phyloP scores from a whole-genome alignment of 306 rosid species.

The Luffa aegyptiaca region DNA sequence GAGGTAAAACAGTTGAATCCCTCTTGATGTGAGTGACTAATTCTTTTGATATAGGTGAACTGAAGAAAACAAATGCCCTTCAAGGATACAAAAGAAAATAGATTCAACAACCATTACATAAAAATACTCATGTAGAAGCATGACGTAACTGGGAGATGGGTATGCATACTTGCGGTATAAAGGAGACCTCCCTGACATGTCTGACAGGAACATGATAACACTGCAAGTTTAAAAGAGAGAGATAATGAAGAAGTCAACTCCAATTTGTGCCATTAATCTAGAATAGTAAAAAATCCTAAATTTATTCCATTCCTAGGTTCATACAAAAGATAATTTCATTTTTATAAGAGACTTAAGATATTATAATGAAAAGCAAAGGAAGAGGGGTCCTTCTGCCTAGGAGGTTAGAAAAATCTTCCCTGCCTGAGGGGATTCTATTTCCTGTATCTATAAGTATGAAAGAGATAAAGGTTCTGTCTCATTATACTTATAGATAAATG shows the following conservation, averaged over 20 bases:
- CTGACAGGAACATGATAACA: constrained; percentile 77
- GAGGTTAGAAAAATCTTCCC: not conserved
- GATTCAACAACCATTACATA: constrained; percentile 13
- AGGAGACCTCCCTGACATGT: constrained; percentile 87
- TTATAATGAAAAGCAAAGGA: not conserved
- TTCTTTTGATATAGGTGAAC: constrained; percentile 72
- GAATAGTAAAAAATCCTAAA: constrained; percentile 1
- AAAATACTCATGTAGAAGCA: not conserved
- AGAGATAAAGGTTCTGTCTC: not conserved
- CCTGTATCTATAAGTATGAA: not conserved
- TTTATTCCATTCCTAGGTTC: not conserved
- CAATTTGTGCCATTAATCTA: not conserved
- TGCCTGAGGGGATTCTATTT: not conserved
- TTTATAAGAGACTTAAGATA: not conserved
- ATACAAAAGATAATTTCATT: not conserved
- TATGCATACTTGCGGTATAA: constrained; percentile 78
- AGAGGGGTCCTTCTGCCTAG: not conserved
- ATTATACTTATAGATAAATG: not conserved
- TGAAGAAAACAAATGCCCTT: constrained; percentile 96
- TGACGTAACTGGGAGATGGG: not conserved
- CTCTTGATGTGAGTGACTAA: constrained; percentile 62
- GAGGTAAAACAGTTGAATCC: constrained; percentile 57
- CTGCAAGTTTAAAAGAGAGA: constrained; percentile 42
- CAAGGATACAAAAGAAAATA: constrained; percentile 25
- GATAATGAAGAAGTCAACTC: constrained; percentile 14